Percentiles rank a stretch among this genome's conserved stretches.
Evolutionary conservation across 1,284 basidiomycete genomes (phyloP).

Genomic region (Cutaneotrichosporon mucoides): DNA sequence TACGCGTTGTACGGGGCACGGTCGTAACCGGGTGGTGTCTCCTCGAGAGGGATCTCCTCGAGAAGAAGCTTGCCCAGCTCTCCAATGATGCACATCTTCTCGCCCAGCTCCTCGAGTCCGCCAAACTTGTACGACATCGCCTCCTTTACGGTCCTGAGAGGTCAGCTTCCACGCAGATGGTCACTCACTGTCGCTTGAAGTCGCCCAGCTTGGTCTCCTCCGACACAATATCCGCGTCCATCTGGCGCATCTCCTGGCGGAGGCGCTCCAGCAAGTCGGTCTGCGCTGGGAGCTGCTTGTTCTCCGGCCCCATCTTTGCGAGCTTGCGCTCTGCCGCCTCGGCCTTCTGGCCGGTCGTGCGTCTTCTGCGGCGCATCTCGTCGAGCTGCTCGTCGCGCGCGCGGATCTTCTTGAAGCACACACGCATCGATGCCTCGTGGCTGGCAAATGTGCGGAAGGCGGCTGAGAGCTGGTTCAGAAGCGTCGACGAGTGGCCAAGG

Average conservation of each 20-base stretch:
- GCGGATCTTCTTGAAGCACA: constrained; percentile 57
- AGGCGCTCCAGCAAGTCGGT: constrained; percentile 70
- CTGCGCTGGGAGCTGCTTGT: constrained; percentile 77
- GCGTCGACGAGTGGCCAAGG: constrained; percentile 64
- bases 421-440: constrained; percentile 69
- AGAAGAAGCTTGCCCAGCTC: constrained; percentile 75
- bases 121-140: constrained; percentile 86
- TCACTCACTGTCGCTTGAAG: constrained; percentile 63
- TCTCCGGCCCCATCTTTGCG: constrained; percentile 82
- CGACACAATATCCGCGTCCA: constrained; percentile 78
- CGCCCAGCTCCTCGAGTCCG: constrained; percentile 75
- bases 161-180: background rate
- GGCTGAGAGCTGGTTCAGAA: constrained; percentile 66
- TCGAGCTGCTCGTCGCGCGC: constrained; percentile 80
- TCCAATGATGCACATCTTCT: constrained; percentile 80
- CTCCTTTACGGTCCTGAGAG: constrained; percentile 50
- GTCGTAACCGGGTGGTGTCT: constrained; percentile 73
- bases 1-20: constrained; percentile 65
- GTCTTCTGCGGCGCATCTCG: constrained; percentile 67
- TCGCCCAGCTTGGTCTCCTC: constrained; percentile 81
- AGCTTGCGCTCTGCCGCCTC: constrained; percentile 88
- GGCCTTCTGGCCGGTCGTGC: constrained; percentile 64
- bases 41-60: constrained; percentile 73
- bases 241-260: constrained; percentile 67
- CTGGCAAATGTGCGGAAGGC: constrained; percentile 68